phyloP scores from a whole-genome alignment of 202 grass and related monocot genomes.

The Musa balbisiana region DNA sequence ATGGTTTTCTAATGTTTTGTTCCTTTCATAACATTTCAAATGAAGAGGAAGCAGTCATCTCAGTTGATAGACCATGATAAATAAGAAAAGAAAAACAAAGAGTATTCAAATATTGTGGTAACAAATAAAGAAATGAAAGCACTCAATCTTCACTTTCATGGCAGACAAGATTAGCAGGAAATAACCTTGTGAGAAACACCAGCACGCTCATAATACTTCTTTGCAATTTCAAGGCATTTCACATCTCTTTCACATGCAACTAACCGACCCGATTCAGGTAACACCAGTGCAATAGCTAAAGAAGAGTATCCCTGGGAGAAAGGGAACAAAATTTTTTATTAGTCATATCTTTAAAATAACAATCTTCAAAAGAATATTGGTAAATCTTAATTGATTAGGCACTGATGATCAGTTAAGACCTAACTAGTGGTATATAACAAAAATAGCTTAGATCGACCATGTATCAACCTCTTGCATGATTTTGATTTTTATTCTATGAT shows the following conservation, averaged over 20 bases:
- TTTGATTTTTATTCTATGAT: too few relatives aligned
- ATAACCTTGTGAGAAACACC: slow-evolving; percentile 77
- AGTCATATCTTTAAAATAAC: neutral
- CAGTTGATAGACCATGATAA: too few relatives aligned
- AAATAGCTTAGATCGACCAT: too few relatives aligned
- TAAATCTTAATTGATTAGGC: too few relatives aligned
- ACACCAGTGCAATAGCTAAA: slow-evolving; percentile 70
- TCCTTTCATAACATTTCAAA: too few relatives aligned
- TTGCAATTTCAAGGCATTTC: slow-evolving; percentile 74
- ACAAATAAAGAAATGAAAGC: neutral
- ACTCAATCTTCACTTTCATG: neutral
- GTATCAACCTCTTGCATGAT: too few relatives aligned
- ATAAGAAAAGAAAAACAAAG: too few relatives aligned
- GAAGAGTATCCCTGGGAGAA: slow-evolving; percentile 81
- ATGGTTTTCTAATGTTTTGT: too few relatives aligned
- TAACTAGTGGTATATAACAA: too few relatives aligned
- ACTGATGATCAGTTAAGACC: too few relatives aligned
- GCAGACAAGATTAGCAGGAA: neutral
- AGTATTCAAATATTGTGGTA: neutral
- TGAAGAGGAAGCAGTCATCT: too few relatives aligned
- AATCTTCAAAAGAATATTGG: too few relatives aligned
- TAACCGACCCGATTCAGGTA: slow-evolving; percentile 73
- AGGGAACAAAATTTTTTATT: neutral
- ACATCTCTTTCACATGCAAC: slow-evolving; percentile 93
- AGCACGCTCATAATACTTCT: slow-evolving; percentile 64